Conservation (phyloP, 164 flowering plant species). For the Tetrastigma voinierianum region DNA sequence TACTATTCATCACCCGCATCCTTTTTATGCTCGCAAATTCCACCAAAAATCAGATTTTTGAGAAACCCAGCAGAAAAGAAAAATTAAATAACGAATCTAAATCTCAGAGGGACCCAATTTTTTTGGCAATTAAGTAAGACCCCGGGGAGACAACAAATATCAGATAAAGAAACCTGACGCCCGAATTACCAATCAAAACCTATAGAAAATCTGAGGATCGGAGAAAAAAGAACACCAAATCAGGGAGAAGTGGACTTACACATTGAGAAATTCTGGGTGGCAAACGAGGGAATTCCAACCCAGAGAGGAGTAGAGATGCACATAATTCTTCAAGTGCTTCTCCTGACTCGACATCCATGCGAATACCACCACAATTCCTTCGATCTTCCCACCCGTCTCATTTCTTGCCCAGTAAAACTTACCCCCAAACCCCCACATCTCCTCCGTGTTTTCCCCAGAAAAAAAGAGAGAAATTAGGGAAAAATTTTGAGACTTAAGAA, state of each 20-base stretch:
- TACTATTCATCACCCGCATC: not conserved
- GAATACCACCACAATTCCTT: conserved; percentile 81
- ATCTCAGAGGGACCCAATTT: too few relatives aligned
- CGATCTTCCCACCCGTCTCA: conserved; percentile 33
- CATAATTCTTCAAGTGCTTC: conserved; percentile 62
- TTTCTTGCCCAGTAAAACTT: conserved; percentile 82
- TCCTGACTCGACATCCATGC: conserved; percentile 96
- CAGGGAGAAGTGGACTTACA: conserved; percentile 35
- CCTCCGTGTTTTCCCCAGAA: not conserved
- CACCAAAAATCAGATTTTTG: not conserved
- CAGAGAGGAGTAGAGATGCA: conserved; percentile 69
- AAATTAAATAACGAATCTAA: too few relatives aligned
- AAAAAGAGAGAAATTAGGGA: not conserved
- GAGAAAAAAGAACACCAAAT: not conserved
- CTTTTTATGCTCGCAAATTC: not conserved
- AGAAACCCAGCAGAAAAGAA: too few relatives aligned
- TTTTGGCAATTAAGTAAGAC: not conserved
- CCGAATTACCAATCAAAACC: not conserved
- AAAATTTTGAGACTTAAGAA: not conserved
- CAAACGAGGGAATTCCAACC: conserved; percentile 94
- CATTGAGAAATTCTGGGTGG: conserved; percentile 78
- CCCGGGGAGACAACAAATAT: not conserved
- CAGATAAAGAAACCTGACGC: not conserved
- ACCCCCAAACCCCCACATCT: conserved; percentile 96
- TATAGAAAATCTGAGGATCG: not conserved